These are phyloP conservation scores for Hyaloscypha finlandica DNA, from an alignment of 495 filamentous ascomycete genomes.

Conservation along the genomic window DNA sequence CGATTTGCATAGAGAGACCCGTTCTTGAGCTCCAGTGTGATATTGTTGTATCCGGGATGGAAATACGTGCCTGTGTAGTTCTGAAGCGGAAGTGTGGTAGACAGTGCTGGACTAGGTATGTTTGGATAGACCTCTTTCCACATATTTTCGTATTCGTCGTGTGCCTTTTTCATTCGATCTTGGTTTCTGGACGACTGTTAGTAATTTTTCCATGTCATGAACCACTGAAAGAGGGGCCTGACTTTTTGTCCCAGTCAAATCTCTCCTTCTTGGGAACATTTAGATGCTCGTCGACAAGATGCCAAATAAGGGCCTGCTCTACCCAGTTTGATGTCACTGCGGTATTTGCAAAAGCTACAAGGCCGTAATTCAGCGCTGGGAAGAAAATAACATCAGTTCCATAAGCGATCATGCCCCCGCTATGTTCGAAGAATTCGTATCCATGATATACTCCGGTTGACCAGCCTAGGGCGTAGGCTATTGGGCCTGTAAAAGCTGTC, in stretches of 20 bases:
- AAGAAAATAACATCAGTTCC: slow-evolving; percentile 47
- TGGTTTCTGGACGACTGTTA: slow-evolving; percentile 5
- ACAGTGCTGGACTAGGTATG: slow-evolving; percentile 34
- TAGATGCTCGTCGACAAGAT: slow-evolving; percentile 45
- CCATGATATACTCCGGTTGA: slow-evolving; percentile 44
- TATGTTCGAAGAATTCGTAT: slow-evolving; percentile 43
- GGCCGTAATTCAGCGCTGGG: slow-evolving; percentile 46
- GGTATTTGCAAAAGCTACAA: slow-evolving; percentile 50
- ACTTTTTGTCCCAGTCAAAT: slow-evolving; percentile 36
- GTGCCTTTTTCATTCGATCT: background rate
- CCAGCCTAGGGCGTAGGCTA: slow-evolving; percentile 51
- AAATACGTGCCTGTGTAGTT: slow-evolving; percentile 44
- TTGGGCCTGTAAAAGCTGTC: slow-evolving; percentile 24
- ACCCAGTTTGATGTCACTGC: slow-evolving; percentile 34
- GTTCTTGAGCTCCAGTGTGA: slow-evolving; percentile 36
- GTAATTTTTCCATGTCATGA: background rate
- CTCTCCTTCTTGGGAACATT: slow-evolving; percentile 35
- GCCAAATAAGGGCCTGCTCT: slow-evolving; percentile 37
- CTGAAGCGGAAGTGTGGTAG: slow-evolving; percentile 35
- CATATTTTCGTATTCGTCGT: slow-evolving; percentile 33
- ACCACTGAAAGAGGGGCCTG: slow-evolving; percentile 17
- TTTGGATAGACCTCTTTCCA: slow-evolving; percentile 37
- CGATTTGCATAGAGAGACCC: slow-evolving; percentile 30
- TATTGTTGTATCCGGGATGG: slow-evolving; percentile 43
- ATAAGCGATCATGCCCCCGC: slow-evolving; percentile 48